A percentile compares a stretch with the other conserved stretches of the same genome.
These are phyloP conservation scores for Penicillium goetzii DNA, from an alignment of 495 filamentous ascomycete species.

Conservation along the genomic window DNA sequence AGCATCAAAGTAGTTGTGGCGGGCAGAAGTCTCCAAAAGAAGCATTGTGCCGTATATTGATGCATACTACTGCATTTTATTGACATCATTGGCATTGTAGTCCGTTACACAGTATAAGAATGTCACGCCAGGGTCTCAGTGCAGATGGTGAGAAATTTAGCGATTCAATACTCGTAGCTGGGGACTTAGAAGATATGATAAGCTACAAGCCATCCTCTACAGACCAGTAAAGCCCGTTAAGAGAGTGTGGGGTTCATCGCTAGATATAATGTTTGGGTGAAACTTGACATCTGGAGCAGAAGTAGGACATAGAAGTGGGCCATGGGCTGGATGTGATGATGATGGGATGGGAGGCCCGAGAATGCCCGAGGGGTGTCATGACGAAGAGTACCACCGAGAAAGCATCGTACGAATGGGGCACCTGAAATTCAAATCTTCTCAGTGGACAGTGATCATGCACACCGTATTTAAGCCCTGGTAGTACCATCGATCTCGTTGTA, in stretches of 20 bases:
- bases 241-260: not conserved
- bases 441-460: not conserved
- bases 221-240: not conserved
- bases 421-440: not conserved
- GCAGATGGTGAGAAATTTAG: not conserved
- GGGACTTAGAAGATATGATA: not conserved
- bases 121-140: not conserved
- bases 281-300: too few relatives aligned
- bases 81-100: not conserved
- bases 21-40: not conserved
- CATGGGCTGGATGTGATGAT: not conserved
- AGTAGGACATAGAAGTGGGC: not conserved
- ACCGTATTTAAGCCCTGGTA: conserved; percentile 9
- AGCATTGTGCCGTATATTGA: not conserved
- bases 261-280: not conserved
- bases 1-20: not conserved
- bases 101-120: not conserved
- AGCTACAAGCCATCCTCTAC: not conserved
- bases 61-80: not conserved
- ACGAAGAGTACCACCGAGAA: not conserved
- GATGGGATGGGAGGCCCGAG: conserved; percentile 8
- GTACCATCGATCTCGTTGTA: not conserved
- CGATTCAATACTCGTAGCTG: not conserved
- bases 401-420: conserved; percentile 1
- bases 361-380: not conserved